phyloP scores from a whole-genome alignment of 805 yeast genomes.

The Sugiyamaella americana region DNA sequence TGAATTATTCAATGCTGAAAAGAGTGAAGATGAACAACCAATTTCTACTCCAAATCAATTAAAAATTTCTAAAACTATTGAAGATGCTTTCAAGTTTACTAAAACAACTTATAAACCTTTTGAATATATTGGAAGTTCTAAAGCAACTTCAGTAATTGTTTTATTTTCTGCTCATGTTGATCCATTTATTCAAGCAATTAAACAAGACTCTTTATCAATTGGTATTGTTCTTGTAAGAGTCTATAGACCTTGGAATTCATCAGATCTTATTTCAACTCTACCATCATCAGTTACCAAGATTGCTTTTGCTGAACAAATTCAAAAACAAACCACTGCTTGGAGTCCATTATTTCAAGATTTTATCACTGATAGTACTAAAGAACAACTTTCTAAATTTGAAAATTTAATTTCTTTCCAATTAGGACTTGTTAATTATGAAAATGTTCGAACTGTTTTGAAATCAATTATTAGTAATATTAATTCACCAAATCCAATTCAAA shows the following conservation, averaged over 20 bases:
- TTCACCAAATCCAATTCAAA: constrained; percentile 52
- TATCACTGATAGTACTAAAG: constrained; percentile 44
- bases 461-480: constrained; percentile 48
- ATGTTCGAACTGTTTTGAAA: constrained; percentile 40
- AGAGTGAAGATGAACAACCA: constrained; percentile 18
- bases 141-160: constrained; percentile 48
- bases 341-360: constrained; percentile 73
- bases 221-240: constrained; percentile 54
- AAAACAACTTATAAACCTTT: constrained; percentile 34
- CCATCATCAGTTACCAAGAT: constrained; percentile 53
- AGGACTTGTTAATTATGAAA: constrained; percentile 36
- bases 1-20: background rate
- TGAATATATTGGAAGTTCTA: constrained; percentile 38
- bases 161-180: constrained; percentile 55
- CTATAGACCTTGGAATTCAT: constrained; percentile 67
- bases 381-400: constrained; percentile 16
- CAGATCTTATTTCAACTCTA: constrained; percentile 42
- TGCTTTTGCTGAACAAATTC: constrained; percentile 62
- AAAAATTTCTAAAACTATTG: constrained; percentile 12
- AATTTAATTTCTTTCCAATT: constrained; percentile 54
- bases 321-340: constrained; percentile 40
- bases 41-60: constrained; percentile 13
- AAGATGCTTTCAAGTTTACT: background rate
- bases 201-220: constrained; percentile 31
- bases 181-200: constrained; percentile 38